Evolutionary conservation across 2,329 filamentous ascomycete genomes (phyloP), one percentile per base, ranked within the genome.

Genomic region (Neonectria faginata): DNA sequence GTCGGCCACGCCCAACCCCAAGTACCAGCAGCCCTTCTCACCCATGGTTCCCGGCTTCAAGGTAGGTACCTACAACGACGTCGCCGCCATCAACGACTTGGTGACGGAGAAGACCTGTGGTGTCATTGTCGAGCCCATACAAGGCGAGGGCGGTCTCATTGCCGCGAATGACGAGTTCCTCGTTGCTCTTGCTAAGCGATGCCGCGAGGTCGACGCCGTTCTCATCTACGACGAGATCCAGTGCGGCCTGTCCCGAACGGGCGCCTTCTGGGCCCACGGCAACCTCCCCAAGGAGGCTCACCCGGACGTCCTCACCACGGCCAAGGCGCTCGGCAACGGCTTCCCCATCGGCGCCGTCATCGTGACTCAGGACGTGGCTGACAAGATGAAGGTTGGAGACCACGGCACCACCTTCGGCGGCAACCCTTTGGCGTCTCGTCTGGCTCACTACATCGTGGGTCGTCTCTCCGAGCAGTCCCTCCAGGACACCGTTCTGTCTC

Each of bases 151-250:
- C 16, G 96, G 96, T 70, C 91, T 99, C 56, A 91, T 95, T 72
- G 89, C 92, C 11, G 96, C 93, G 3, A 91, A 87, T 0, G 88
- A 92, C 3, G 92, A 93, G 69, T 99, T 98, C 79, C 85, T 99
- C 25, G 79, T 89, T 25, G 92, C 93, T 1, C 86, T 99, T n/a
- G 93, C 93, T 63, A 87, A 87, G 76, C 88, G 94, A 64, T 97
- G 94, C 79, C 91, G 90, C 60, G 91, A 93, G 72, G 93, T 97
- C 33, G 93, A 93, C 56, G 94, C 95, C 2, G 88, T 98, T 3
- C 83, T 99, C 62, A 92, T 97, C 76, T 95, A 96, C 79, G 96
- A 99, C 75, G 96, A 99, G 84, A 99, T 99, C 67, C 96, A 99
- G 81, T 97, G 94, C 78, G 96, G 96, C 57, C 84, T 99, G 36